phyloP scores from a whole-genome alignment of 2,329 filamentous ascomycete species.

The Xylaria sp. region DNA sequence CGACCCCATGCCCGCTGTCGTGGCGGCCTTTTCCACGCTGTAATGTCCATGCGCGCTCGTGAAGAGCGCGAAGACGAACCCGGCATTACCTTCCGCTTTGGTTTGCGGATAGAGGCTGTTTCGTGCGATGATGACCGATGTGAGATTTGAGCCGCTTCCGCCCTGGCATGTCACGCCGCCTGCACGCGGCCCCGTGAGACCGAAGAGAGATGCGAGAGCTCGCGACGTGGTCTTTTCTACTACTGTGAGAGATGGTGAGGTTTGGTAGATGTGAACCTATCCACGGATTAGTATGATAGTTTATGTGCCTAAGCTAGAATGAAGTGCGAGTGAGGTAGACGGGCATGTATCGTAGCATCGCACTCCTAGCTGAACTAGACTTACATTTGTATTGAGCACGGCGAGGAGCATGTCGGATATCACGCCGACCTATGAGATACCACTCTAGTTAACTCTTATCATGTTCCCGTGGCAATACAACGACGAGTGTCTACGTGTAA shows the following conservation, averaged over 20 bases:
- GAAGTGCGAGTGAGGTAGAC: slow-evolving; percentile 17
- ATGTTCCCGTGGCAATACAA: neutral
- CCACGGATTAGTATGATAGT: slow-evolving; percentile 24
- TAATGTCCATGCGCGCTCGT: slow-evolving; percentile 94
- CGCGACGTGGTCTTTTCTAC: slow-evolving; percentile 86
- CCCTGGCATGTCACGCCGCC: slow-evolving; percentile 72
- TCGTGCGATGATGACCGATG: slow-evolving; percentile 79
- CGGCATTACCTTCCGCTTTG: slow-evolving; percentile 76
- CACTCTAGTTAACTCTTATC: slow-evolving; percentile 8
- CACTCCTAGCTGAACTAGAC: slow-evolving; percentile 36
- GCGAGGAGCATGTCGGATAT: slow-evolving; percentile 86
- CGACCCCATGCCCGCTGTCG: slow-evolving; percentile 85
- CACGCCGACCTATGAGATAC: slow-evolving; percentile 73
- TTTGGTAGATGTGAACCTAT: slow-evolving; percentile 88
- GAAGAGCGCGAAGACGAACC: slow-evolving; percentile 80
- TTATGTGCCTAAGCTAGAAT: slow-evolving; percentile 49
- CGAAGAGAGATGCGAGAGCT: slow-evolving; percentile 79
- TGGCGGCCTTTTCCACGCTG: slow-evolving; percentile 93
- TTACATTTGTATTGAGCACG: slow-evolving; percentile 88
- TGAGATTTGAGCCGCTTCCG: slow-evolving; percentile 76
- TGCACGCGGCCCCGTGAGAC: slow-evolving; percentile 73
- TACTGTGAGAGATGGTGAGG: slow-evolving; percentile 87
- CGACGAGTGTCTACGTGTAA: neutral
- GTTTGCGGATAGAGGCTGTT: slow-evolving; percentile 85
- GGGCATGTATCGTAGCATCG: neutral